Percentiles rank a stretch among this genome's conserved stretches.
Conservation (phyloP, 345 rosid species). For the Balakata baccata region DNA sequence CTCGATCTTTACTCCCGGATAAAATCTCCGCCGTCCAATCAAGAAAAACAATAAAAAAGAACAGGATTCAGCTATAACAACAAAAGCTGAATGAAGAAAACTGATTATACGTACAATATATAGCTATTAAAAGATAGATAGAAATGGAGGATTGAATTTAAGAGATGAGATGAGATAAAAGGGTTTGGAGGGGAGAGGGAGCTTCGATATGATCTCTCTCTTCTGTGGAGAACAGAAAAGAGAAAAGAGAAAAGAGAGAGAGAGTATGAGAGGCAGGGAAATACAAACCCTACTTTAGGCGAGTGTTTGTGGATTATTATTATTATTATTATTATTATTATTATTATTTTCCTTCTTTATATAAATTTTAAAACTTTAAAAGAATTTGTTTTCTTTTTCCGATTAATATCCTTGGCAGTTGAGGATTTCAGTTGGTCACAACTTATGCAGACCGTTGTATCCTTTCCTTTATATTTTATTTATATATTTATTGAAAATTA, state of each 20-base stretch:
- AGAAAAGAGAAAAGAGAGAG: slow-evolving; percentile 5
- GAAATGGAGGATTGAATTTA: neutral
- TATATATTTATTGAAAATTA: neutral
- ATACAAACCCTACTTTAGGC: slow-evolving; percentile 44
- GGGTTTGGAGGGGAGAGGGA: neutral
- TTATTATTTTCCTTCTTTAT: neutral
- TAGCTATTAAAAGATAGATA: neutral
- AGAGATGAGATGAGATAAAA: slow-evolving; percentile 1
- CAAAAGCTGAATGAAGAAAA: slow-evolving; percentile 33
- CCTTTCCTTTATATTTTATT: neutral
- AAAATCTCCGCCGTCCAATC: slow-evolving; percentile 37
- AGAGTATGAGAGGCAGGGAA: slow-evolving; percentile 19
- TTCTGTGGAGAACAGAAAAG: slow-evolving; percentile 42
- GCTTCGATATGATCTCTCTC: slow-evolving; percentile 40
- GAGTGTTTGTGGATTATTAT: neutral
- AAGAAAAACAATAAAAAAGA: neutral
- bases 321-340: neutral
- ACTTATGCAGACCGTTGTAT: neutral
- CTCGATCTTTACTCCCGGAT: slow-evolving; percentile 40
- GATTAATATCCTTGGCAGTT: neutral
- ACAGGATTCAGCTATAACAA: slow-evolving; percentile 31
- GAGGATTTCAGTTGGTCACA: neutral
- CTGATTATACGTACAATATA: neutral
- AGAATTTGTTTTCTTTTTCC: neutral
- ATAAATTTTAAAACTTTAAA: neutral